Conservation (phyloP, 2,329 filamentous ascomycete genomes). For the Claviceps purpurea region DNA sequence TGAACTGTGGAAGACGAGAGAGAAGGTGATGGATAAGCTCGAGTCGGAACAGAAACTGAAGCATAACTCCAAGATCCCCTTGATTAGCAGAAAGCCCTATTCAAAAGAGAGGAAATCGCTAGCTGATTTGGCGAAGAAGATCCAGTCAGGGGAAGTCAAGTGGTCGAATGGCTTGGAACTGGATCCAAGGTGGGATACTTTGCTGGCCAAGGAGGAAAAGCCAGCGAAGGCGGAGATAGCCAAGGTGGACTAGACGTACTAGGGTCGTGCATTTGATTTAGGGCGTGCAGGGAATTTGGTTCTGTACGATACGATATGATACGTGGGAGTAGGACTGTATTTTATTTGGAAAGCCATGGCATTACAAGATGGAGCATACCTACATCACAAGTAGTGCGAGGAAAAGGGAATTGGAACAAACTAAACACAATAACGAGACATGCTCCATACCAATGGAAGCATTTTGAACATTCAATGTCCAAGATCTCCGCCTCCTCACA, state of each 20-base stretch:
- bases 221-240: slow-evolving; percentile 12
- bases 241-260: not conserved
- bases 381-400: not conserved
- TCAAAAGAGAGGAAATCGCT: slow-evolving; percentile 31
- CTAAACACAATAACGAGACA: not conserved
- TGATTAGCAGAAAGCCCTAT: slow-evolving; percentile 28
- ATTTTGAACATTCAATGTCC: not conserved
- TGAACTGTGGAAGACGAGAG: slow-evolving; percentile 39
- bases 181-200: slow-evolving; percentile 33
- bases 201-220: slow-evolving; percentile 14
- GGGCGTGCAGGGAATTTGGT: not conserved
- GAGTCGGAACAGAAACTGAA: slow-evolving; percentile 20
- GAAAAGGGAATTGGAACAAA: not conserved
- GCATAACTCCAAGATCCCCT: slow-evolving; percentile 21
- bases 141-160: slow-evolving; percentile 45
- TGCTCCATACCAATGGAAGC: not conserved
- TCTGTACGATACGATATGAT: slow-evolving; percentile 13
- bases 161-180: slow-evolving; percentile 41
- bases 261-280: not conserved
- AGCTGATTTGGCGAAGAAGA: slow-evolving; percentile 49
- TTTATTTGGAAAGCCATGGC: slow-evolving; percentile 7
- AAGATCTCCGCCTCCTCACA: not conserved
- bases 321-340: slow-evolving; percentile 16
- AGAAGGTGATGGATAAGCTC: slow-evolving; percentile 31
- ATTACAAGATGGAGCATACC: not conserved